Evolutionary conservation across 495 filamentous ascomycete species (phyloP), one percentile per base, ranked within the genome.

Genomic region (Lasiosphaeria miniovina): DNA sequence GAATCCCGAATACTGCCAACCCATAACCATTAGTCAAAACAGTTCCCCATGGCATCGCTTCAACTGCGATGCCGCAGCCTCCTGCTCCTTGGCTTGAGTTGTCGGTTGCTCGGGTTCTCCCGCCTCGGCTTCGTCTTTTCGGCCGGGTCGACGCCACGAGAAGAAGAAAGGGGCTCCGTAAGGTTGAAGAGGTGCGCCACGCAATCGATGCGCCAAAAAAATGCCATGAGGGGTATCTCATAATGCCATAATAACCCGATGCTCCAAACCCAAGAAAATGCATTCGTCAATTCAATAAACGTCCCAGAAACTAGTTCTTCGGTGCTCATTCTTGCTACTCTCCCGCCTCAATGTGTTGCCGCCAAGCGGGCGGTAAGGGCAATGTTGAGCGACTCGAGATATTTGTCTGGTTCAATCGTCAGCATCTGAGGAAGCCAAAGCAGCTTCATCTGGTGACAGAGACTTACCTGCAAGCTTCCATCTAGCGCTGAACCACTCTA

Each of bases 391-490:
- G 49, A 57, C 40, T 61, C 55, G 11, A 58, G 38, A 57, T 64
- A 61, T 45, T 54, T 38, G 11, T 59, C 61, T 62, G 14, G 3
- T 3, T 12, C 5, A 6, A 6, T 32, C 4, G 41, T 48, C 6
- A 56, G 43, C 36, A 53, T 34, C 15, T 1, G 14, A 4, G 0
- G 9, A 52, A 49, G 32, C 31, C 14, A 38, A 34, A 52, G 17
- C 15, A 61, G 7, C 10, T 11, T 17, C 7, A 9, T 11, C 31
- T 36, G 12, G 15, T 6, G 7, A 10, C 15, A n/a, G 17, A 0
- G 4, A 62, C 69, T 63, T 43, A 68, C 69, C 67, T 10, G 65
- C 64, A 58, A 71, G 64, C 59, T 61, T 68, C 70, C 70, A 72
- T 54, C 70, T 55, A 35, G 36, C 54, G 1, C 55, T 52, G 6